Evolutionary conservation across 345 rosid genomes (phyloP).

Genomic region (Salix purpurea): DNA sequence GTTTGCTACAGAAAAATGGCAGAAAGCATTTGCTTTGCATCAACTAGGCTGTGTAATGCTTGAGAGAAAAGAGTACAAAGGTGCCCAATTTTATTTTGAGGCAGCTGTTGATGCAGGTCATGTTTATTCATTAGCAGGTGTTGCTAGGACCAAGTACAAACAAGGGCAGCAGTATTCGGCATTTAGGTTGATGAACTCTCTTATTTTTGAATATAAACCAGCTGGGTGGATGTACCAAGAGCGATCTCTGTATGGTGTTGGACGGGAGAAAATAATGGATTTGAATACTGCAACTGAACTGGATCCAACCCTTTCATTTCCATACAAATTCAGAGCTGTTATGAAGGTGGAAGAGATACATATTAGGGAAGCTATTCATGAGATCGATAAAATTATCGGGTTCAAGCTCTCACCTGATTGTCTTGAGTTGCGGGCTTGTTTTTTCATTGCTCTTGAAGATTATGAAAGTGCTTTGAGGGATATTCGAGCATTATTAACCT

Average conservation of each 20-base stretch:
- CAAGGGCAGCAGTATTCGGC: slow-evolving; percentile 70
- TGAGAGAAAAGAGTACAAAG: slow-evolving; percentile 54
- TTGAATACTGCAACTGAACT: slow-evolving; percentile 64
- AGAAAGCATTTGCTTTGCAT: slow-evolving; percentile 72
- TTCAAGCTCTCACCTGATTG: slow-evolving; percentile 73
- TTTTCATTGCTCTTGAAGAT: slow-evolving; percentile 64
- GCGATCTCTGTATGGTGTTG: slow-evolving; percentile 61
- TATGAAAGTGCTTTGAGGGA: slow-evolving; percentile 69
- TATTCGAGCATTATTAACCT: slow-evolving; percentile 56
- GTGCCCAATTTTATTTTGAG: slow-evolving; percentile 57
- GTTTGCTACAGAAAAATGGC: slow-evolving; percentile 63
- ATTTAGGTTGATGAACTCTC: slow-evolving; percentile 54
- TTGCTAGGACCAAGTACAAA: slow-evolving; percentile 72
- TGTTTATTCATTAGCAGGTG: slow-evolving; percentile 73
- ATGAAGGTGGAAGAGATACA: slow-evolving; percentile 53
- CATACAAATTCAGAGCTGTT: slow-evolving; percentile 79
- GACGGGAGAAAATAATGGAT: slow-evolving; percentile 57
- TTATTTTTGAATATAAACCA: slow-evolving; percentile 55
- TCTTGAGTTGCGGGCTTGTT: slow-evolving; percentile 86
- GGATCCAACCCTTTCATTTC: slow-evolving; percentile 76
- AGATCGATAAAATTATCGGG: slow-evolving; percentile 56
- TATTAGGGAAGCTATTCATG: slow-evolving; percentile 56
- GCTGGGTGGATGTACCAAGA: slow-evolving; percentile 98
- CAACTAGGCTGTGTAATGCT: slow-evolving; percentile 73
- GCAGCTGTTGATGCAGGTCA: slow-evolving; percentile 72